Base-by-base conservation (phyloP, 1,284 basidiomycete genomes). In the Cystobasidium slooffiae region DNA sequence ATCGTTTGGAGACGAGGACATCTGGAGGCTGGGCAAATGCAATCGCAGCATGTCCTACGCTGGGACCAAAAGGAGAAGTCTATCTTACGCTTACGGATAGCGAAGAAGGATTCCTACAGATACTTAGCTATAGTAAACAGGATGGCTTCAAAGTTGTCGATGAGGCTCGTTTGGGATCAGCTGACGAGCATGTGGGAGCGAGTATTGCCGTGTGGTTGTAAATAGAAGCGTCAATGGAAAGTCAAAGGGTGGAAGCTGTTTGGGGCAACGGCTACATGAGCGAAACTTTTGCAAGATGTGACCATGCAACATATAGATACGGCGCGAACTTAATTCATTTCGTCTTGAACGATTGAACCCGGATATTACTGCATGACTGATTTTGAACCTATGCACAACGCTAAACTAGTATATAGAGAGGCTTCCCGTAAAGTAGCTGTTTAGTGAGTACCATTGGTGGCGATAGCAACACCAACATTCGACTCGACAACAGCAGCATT, bases 1-100 rank as follows among this genome's bases (percentile, higher is more conserved):
- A 73, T 9, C 58, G 81, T 12, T 79, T 80, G 77, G 77, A 83
- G 72, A 83, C 83, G 1, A 79, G 80, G 1, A 83, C 83, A 0
- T 79, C 77, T 3, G 83, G 83, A n/a, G 83, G 83, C 1, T 83
- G 83, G 83, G 83, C 83, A 0, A 83, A 84, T 72, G 83, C 83
- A 0, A 82, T 84, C 41, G 81, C 82, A 63, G 80, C 82, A 0
- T 80, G 80, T 41, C 81, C 82, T 20, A 75, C 74, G 9, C 41
- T 74, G 0, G 76, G 79, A 14, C 58, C 69, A 3, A 46, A 69
- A 0, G 78, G 76, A 0, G 75, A 78, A 66, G 78, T 80, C 8
- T 83, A 78, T 56, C 77, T 82, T 44, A 81, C 79, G 4, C 75
- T 83, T 18, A 83, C 83, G 18, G 82, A 82, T 65, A 81, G 80